These are phyloP conservation scores for Staphylotrichum longicolle DNA, from an alignment of 495 filamentous ascomycete species.

Conservation along the genomic window DNA sequence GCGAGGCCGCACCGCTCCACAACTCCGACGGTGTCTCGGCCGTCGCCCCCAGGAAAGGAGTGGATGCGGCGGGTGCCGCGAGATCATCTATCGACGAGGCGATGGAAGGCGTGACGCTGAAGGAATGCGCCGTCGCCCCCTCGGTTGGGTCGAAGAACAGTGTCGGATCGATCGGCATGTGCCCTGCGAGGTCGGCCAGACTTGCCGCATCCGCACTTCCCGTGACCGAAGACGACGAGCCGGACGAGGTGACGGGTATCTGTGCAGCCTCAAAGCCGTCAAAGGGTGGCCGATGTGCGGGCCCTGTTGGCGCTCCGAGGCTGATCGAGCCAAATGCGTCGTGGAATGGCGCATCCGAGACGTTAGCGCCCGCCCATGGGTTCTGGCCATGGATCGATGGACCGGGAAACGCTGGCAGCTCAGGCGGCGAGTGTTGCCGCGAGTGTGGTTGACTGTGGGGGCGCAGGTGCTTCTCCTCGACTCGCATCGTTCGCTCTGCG, in stretches of 20 bases:
- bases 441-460: constrained; percentile 15
- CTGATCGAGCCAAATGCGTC: neutral
- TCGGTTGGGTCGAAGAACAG: constrained; percentile 29
- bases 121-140: constrained; percentile 25
- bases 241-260: constrained; percentile 1
- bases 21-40: neutral
- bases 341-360: constrained; percentile 15
- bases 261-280: neutral
- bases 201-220: constrained; percentile 9
- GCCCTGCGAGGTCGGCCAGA: constrained; percentile 17
- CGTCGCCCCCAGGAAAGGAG: constrained; percentile 22
- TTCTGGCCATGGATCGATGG: constrained; percentile 12
- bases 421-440: constrained; percentile 21
- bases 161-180: constrained; percentile 32
- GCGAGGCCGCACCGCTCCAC: constrained; percentile 6
- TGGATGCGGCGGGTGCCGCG: constrained; percentile 8
- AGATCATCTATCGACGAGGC: constrained; percentile 31
- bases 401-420: constrained; percentile 9
- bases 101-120: constrained; percentile 26
- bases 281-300: neutral
- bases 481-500: constrained; percentile 32
- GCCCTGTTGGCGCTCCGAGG: neutral
- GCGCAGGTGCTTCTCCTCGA: constrained; percentile 35
- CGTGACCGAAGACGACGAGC: constrained; percentile 1
- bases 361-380: constrained; percentile 17